Conservation (phyloP, 106 monocot species). For the Posidonia australis region DNA sequence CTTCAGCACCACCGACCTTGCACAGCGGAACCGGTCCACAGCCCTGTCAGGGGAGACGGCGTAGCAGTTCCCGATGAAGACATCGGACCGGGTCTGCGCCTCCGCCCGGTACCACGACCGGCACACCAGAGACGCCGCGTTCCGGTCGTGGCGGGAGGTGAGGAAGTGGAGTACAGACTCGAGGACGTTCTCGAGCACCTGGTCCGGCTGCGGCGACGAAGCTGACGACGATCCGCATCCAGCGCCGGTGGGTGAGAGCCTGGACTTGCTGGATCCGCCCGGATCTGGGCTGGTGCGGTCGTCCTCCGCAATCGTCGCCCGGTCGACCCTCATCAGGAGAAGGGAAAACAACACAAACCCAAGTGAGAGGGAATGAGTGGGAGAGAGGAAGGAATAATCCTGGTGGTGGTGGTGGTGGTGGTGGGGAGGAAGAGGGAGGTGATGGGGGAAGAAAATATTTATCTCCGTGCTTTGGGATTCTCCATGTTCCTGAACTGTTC, state of each 20-base stretch:
- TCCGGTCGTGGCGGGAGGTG: constrained; percentile 45
- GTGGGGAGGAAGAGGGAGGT: not conserved
- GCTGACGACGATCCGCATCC: not conserved
- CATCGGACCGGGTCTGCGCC: constrained; percentile 54
- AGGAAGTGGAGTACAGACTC: constrained; percentile 49
- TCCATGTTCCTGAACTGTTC: too few relatives aligned
- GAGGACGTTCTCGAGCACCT: constrained; percentile 39
- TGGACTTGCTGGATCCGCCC: not conserved
- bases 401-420: constrained; percentile 3
- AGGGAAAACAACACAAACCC: too few relatives aligned
- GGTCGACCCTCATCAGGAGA: constrained; percentile 15
- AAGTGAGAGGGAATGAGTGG: not conserved
- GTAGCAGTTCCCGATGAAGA: constrained; percentile 92
- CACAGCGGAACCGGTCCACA: constrained; percentile 33
- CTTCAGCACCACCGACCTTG: constrained; percentile 27
- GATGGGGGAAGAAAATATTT: too few relatives aligned
- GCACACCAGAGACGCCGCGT: constrained; percentile 72
- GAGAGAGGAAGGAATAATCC: not conserved
- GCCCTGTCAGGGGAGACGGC: constrained; percentile 49
- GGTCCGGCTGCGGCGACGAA: constrained; percentile 26
- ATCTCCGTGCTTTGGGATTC: too few relatives aligned
- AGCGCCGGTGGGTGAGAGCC: not conserved
- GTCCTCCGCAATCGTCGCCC: not conserved
- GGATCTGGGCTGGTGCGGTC: not conserved
- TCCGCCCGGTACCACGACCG: constrained; percentile 61